Conservation (phyloP, 2,329 filamentous ascomycete species). For the Venturia effusa region DNA sequence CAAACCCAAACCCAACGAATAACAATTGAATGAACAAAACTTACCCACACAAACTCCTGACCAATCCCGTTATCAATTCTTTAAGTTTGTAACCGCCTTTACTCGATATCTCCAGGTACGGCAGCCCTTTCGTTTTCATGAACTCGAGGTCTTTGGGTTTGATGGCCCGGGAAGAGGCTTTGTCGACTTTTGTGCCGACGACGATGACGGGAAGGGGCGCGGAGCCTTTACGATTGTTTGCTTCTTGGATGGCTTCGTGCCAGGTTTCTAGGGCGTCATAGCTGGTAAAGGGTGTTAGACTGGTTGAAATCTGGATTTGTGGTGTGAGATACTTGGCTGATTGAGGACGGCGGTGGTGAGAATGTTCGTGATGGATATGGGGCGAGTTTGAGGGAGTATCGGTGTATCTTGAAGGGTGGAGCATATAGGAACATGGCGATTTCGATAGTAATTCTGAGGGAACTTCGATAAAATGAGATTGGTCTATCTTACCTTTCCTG, state of each 20-base stretch:
- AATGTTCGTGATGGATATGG: too few relatives aligned
- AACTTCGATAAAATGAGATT: too few relatives aligned
- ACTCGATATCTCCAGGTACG: slow-evolving; percentile 1
- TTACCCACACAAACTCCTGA: not conserved
- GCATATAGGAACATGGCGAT: not conserved
- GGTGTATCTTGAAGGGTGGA: too few relatives aligned
- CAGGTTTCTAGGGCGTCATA: slow-evolving; percentile 2
- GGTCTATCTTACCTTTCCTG: not conserved
- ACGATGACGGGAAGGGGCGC: not conserved
- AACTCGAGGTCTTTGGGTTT: slow-evolving; percentile 1
- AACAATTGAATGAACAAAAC: not conserved
- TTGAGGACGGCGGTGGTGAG: too few relatives aligned
- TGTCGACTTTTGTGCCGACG: slow-evolving; percentile 1
- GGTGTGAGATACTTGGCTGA: too few relatives aligned
- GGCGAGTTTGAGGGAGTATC: too few relatives aligned
- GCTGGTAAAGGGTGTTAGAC: not conserved
- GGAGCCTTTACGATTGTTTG: slow-evolving; percentile 5
- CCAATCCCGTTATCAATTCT: not conserved
- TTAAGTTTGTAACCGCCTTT: not conserved
- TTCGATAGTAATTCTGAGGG: not conserved
- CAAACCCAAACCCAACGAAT: not conserved
- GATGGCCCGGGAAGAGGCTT: not conserved
- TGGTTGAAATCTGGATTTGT: too few relatives aligned
- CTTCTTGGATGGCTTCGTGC: slow-evolving; percentile 4
- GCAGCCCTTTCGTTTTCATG: not conserved